Conservation (phyloP, 805 yeast species). For the Dipodascopsis tothii region DNA sequence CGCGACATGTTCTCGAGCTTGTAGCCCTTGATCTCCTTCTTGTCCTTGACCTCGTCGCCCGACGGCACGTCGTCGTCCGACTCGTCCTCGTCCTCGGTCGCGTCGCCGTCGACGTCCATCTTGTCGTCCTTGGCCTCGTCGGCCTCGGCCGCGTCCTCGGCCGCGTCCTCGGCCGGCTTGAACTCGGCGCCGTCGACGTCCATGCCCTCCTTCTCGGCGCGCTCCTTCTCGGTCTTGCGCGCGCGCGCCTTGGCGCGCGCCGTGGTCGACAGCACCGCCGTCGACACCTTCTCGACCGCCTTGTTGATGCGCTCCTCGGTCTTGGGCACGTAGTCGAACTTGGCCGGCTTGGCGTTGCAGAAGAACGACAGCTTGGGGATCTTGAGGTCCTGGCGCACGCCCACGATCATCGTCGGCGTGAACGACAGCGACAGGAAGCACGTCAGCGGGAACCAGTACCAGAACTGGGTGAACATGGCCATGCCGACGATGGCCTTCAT, state of each 20-base stretch:
- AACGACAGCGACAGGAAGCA: slow-evolving; percentile 88
- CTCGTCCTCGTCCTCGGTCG: slow-evolving; percentile 28
- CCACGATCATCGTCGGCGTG: slow-evolving; percentile 84
- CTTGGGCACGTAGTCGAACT: slow-evolving; percentile 86
- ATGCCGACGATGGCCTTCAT: slow-evolving; percentile 88
- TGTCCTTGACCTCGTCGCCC: slow-evolving; percentile 35
- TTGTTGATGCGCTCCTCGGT: slow-evolving; percentile 69
- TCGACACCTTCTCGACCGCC: slow-evolving; percentile 79
- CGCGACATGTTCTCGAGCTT: slow-evolving; percentile 73
- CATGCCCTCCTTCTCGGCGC: slow-evolving; percentile 42
- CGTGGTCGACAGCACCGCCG: slow-evolving; percentile 92
- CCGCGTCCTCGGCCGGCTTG: slow-evolving; percentile 16
- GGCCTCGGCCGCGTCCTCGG: slow-evolving; percentile 19
- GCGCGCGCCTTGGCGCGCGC: slow-evolving; percentile 91
- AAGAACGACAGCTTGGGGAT: slow-evolving; percentile 76
- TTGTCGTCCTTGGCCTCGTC: slow-evolving; percentile 23
- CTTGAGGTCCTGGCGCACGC: slow-evolving; percentile 75
- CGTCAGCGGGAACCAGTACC: slow-evolving; percentile 98
- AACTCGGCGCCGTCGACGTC: slow-evolving; percentile 37
- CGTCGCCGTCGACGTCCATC: slow-evolving; percentile 11
- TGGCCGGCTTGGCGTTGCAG: slow-evolving; percentile 71
- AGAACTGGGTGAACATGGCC: slow-evolving; percentile 80
- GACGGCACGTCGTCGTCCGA: slow-evolving; percentile 18
- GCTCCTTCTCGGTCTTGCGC: slow-evolving; percentile 51
- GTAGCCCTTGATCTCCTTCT: slow-evolving; percentile 58